Conservation (phyloP, 2,329 filamentous ascomycete genomes). For the Stagonosporopsis rhizophila region DNA sequence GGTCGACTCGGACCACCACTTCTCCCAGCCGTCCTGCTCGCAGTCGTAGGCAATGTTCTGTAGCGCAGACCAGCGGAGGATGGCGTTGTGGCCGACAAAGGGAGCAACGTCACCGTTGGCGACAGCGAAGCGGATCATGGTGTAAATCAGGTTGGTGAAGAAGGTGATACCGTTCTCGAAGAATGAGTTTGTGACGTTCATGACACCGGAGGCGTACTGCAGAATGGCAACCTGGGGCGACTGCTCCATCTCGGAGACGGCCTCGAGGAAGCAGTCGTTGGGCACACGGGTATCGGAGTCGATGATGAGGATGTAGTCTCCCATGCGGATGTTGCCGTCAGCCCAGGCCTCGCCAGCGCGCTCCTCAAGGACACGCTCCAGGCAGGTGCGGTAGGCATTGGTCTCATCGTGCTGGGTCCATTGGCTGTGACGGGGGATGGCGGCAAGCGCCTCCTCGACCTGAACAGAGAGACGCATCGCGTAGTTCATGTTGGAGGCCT, state of each 20-base stretch:
- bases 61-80: slow-evolving; percentile 72
- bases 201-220: slow-evolving; percentile 72
- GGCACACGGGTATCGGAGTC: slow-evolving; percentile 56
- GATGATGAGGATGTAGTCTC: slow-evolving; percentile 80
- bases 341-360: slow-evolving; percentile 74
- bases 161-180: slow-evolving; percentile 81
- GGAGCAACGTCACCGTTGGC: slow-evolving; percentile 75
- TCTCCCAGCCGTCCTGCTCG: slow-evolving; percentile 58
- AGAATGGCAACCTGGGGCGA: slow-evolving; percentile 80
- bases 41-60: slow-evolving; percentile 61
- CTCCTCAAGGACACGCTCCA: slow-evolving; percentile 70
- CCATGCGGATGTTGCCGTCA: slow-evolving; percentile 83
- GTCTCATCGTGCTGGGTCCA: slow-evolving; percentile 47
- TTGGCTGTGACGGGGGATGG: slow-evolving; percentile 26
- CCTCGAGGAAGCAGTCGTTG: slow-evolving; percentile 77
- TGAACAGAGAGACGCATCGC: slow-evolving; percentile 67
- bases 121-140: slow-evolving; percentile 73
- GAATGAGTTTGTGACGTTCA: slow-evolving; percentile 75
- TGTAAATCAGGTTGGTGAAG: slow-evolving; percentile 81
- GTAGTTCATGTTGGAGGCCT: slow-evolving; percentile 78
- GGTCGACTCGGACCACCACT: slow-evolving; percentile 77
- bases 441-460: slow-evolving; percentile 65
- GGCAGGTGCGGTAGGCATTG: slow-evolving; percentile 37
- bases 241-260: slow-evolving; percentile 82
- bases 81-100: slow-evolving; percentile 80